These are phyloP conservation scores for Aspergillus proliferans DNA, from an alignment of 2,329 filamentous ascomycete species.

Conservation along the genomic window DNA sequence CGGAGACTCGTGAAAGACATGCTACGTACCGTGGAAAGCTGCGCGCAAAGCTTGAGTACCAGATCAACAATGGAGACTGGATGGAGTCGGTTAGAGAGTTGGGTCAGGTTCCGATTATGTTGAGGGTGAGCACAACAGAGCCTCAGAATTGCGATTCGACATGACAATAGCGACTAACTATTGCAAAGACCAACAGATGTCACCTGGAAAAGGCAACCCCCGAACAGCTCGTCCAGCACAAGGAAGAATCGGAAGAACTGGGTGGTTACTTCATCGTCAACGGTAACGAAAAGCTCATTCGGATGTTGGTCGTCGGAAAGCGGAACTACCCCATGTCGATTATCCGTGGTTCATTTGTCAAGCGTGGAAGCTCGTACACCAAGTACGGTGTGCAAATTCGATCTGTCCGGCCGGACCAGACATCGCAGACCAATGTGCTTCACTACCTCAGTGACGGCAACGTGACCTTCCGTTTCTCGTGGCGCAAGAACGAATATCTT, in stretches of 20 bases:
- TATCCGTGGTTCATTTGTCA: slow-evolving; percentile 79
- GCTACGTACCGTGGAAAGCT: slow-evolving; percentile 84
- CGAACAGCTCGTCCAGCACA: slow-evolving; percentile 70
- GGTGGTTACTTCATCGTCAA: slow-evolving; percentile 98
- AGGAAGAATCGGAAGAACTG: slow-evolving; percentile 93
- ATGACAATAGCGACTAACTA: neutral
- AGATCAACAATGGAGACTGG: slow-evolving; percentile 79
- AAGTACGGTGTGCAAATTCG: slow-evolving; percentile 85
- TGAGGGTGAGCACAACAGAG: slow-evolving; percentile 58
- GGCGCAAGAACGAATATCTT: slow-evolving; percentile 96
- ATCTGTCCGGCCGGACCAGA: slow-evolving; percentile 93
- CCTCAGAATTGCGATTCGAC: neutral
- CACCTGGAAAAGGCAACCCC: slow-evolving; percentile 84
- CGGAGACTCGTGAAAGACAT: slow-evolving; percentile 92
- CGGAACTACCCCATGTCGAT: slow-evolving; percentile 96
- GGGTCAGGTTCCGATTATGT: slow-evolving; percentile 86
- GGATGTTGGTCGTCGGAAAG: slow-evolving; percentile 81
- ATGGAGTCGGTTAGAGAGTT: slow-evolving; percentile 77
- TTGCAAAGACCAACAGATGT: slow-evolving; percentile 69
- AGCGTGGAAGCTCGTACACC: slow-evolving; percentile 80
- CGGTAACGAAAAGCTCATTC: slow-evolving; percentile 93
- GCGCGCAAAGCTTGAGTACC: slow-evolving; percentile 74
- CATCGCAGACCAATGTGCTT: slow-evolving; percentile 92
- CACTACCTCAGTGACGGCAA: slow-evolving; percentile 96
- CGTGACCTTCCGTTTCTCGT: slow-evolving; percentile 94